These are phyloP conservation scores for Diphasiastrum complanatum DNA, from an alignment of 83 land plant species.

Conservation along the genomic window DNA sequence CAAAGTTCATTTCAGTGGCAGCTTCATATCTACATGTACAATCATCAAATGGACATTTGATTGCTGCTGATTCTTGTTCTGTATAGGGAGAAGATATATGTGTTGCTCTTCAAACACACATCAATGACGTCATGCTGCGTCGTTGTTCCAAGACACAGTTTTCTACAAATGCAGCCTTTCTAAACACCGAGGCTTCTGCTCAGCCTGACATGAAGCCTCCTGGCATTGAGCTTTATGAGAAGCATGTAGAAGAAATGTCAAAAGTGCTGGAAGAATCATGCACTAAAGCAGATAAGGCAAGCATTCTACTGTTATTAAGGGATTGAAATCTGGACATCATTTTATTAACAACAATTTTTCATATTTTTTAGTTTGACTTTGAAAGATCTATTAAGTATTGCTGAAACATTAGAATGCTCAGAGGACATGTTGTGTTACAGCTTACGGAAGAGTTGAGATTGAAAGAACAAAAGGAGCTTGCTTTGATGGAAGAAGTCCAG, in stretches of 20 bases:
- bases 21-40: background rate
- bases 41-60: background rate
- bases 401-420: no score
- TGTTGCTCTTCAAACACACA: slow-evolving; percentile 15
- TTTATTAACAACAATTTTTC: background rate
- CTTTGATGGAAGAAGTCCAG: slow-evolving; percentile 5
- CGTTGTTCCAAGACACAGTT: slow-evolving; percentile 10
- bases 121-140: slow-evolving; percentile 16
- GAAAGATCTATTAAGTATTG: no score
- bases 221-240: slow-evolving; percentile 17
- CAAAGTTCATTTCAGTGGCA: background rate
- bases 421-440: no score
- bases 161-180: background rate
- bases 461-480: slow-evolving; percentile 3
- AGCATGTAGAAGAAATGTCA: slow-evolving; percentile 11
- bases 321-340: background rate
- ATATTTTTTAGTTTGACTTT: no score
- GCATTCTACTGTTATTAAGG: background rate
- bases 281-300: slow-evolving; percentile 6
- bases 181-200: slow-evolving; percentile 2
- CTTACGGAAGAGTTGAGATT: slow-evolving; percentile 2
- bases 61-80: background rate
- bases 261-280: slow-evolving; percentile 7
- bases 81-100: slow-evolving; percentile 13
- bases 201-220: slow-evolving; percentile 8